Evolutionary conservation across 768 basidiomycete species (phyloP).

Genomic region (Pleurotus cornucopiae): DNA sequence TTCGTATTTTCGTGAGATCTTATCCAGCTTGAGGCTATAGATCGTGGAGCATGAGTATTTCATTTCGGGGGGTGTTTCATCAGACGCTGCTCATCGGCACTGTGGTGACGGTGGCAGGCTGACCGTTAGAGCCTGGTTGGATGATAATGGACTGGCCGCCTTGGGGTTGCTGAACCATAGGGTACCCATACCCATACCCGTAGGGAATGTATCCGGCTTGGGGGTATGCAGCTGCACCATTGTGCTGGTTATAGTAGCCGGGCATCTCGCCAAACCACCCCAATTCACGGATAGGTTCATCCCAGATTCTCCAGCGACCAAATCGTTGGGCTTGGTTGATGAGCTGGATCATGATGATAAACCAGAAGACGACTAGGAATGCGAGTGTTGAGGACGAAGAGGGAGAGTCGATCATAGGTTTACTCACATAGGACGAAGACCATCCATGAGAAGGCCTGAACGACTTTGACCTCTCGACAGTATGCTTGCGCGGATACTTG

Average conservation of each 20-base stretch:
- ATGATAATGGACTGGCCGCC: conserved; percentile 51
- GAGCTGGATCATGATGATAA: conserved; percentile 54
- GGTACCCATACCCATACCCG: conserved; percentile 24
- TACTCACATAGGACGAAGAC: conserved; percentile 41
- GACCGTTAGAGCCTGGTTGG: conserved; percentile 61
- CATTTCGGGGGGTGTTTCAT: neutral
- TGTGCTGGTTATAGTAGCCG: conserved; percentile 48
- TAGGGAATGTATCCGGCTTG: conserved; percentile 27
- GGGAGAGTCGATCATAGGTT: too few relatives aligned
- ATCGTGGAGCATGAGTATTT: neutral
- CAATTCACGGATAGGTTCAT: conserved; percentile 59
- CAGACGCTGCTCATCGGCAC: conserved; percentile 35
- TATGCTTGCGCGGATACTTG: conserved; percentile 53
- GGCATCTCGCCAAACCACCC: conserved; percentile 77
- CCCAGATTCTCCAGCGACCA: conserved; percentile 53
- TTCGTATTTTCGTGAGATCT: neutral
- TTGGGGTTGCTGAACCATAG: conserved; percentile 35
- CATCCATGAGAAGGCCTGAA: conserved; percentile 78
- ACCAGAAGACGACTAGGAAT: conserved; percentile 34
- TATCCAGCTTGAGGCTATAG: neutral
- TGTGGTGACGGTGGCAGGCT: conserved; percentile 57
- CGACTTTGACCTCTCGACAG: conserved; percentile 78
- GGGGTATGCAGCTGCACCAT: conserved; percentile 20
- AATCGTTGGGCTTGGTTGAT: conserved; percentile 50
- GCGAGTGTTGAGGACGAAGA: conserved; percentile 2